Conservation (phyloP, 2,329 filamentous ascomycete genomes). For the Clonostachys sp. region DNA sequence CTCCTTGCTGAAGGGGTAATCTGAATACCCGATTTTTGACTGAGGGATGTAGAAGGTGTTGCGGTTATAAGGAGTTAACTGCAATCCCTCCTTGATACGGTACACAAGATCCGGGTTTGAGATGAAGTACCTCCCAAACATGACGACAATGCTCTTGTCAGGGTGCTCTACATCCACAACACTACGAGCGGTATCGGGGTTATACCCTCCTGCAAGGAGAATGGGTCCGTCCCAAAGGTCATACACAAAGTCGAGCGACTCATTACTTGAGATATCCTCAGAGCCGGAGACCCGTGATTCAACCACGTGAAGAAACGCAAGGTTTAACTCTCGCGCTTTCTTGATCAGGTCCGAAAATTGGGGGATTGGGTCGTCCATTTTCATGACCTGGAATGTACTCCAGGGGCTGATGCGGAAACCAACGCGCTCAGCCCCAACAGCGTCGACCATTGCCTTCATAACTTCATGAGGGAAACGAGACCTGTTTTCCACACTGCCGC, state of each 20-base stretch:
- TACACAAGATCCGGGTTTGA: conserved; percentile 18
- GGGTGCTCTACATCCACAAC: conserved; percentile 21
- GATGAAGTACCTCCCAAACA: conserved; percentile 24
- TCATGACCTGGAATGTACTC: conserved; percentile 58
- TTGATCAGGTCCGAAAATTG: conserved; percentile 57
- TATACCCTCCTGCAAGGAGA: conserved; percentile 27
- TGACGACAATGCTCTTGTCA: conserved; percentile 21
- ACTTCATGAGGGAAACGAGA: conserved; percentile 41
- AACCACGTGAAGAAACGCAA: conserved; percentile 59
- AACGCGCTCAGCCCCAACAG: conserved; percentile 43
- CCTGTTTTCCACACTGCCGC: conserved; percentile 42
- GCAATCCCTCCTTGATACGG: conserved; percentile 15
- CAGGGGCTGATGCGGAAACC: conserved; percentile 58
- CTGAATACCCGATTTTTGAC: conserved; percentile 13
- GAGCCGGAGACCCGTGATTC: conserved; percentile 48
- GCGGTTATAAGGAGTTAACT: conserved; percentile 15
- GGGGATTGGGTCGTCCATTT: conserved; percentile 55
- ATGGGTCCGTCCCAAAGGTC: conserved; percentile 23
- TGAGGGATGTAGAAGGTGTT: conserved; percentile 15
- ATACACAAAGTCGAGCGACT: conserved; percentile 24
- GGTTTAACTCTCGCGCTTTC: conserved; percentile 41
- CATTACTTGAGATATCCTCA: conserved; percentile 26
- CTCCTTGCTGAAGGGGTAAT: conserved; percentile 17
- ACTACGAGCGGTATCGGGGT: conserved; percentile 9
- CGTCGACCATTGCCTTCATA: conserved; percentile 26